phyloP scores from a whole-genome alignment of 306 rosid species.

The Cucumis sativus region DNA sequence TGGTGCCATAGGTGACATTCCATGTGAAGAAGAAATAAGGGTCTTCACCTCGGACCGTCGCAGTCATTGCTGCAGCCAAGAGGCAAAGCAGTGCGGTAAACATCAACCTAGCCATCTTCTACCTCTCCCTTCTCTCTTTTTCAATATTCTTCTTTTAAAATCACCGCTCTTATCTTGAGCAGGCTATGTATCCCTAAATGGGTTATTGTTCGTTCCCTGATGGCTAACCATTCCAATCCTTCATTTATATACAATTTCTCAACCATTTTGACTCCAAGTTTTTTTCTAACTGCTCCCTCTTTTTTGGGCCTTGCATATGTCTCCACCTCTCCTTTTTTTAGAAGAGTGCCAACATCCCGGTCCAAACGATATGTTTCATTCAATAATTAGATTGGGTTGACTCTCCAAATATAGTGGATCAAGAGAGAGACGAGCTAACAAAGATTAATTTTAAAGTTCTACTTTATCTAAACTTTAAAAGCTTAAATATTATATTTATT shows the following conservation, averaged over 20 bases:
- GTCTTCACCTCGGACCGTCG: constrained; percentile 32
- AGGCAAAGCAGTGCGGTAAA: constrained; percentile 24
- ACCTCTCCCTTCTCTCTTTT: not conserved
- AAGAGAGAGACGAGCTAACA: not conserved
- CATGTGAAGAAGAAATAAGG: constrained; percentile 60
- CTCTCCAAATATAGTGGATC: not conserved
- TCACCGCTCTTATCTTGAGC: not conserved
- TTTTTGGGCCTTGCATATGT: not conserved
- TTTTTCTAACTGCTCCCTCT: not conserved
- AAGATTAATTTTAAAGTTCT: no score
- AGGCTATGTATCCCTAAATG: not conserved
- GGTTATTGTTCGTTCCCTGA: not conserved
- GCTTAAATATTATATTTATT: no score
- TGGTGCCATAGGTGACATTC: constrained; percentile 62
- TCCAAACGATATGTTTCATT: not conserved
- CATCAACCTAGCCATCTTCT: not conserved
- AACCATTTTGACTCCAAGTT: not conserved
- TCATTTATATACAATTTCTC: not conserved
- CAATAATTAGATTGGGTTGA: not conserved
- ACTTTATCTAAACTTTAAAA: no score
- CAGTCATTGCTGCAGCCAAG: constrained; percentile 10
- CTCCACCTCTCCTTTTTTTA: not conserved
- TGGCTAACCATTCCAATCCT: not conserved
- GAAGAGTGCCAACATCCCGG: not conserved
- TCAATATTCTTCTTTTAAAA: no score